Evolutionary conservation across 768 basidiomycete genomes (phyloP).

Genomic region (Phlebiopsis gigantea): DNA sequence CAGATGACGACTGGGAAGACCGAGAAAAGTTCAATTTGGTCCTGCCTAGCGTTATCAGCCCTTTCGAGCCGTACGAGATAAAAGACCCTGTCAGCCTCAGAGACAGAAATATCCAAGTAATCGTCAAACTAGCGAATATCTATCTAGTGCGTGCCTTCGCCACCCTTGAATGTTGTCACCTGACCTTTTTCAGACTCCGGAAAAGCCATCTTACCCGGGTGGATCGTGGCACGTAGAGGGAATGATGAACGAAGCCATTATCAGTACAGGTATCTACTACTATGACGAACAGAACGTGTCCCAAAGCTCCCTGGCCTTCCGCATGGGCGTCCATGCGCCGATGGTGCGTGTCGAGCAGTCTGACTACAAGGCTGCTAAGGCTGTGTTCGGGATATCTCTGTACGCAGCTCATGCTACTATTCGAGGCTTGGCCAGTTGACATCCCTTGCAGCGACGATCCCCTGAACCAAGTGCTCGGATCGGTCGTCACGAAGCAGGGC

Average conservation of each 20-base stretch:
- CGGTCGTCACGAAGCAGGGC: constrained; percentile 23
- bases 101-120: constrained; percentile 27
- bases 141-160: constrained; percentile 3
- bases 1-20: neutral
- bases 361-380: constrained; percentile 11
- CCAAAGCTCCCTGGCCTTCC: constrained; percentile 28
- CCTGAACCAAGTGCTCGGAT: constrained; percentile 23
- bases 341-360: constrained; percentile 16
- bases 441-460: neutral
- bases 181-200: constrained; percentile 16
- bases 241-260: constrained; percentile 14
- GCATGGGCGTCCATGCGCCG: constrained; percentile 17
- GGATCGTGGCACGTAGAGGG: constrained; percentile 31
- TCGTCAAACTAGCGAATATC: constrained; percentile 37
- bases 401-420: neutral
- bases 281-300: constrained; percentile 29
- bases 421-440: no score
- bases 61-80: neutral
- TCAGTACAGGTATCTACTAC: constrained; percentile 15
- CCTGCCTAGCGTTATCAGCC: neutral
- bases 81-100: constrained; percentile 8
- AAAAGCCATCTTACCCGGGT: constrained; percentile 25
- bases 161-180: neutral
- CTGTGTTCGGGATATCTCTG: neutral
- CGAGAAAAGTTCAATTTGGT: neutral